Percentiles rank a stretch among this genome's conserved stretches.
Evolutionary conservation across 139 green algal genomes (phyloP).

Genomic region (Coelastrella sp.): DNA sequence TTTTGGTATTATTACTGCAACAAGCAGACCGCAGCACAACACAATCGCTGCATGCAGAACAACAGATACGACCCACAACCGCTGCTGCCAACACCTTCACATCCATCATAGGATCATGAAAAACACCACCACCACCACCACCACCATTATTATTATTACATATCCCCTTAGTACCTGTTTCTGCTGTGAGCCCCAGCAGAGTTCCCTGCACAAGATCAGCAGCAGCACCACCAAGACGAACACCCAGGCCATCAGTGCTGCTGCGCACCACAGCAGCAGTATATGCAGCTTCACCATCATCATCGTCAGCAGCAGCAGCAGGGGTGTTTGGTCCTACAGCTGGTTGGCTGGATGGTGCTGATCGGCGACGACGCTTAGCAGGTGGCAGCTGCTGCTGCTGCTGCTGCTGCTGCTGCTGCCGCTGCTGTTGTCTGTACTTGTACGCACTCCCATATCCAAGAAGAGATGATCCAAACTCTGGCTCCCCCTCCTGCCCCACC

Average conservation of each 20-base stretch:
- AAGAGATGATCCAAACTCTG: conserved; percentile 43
- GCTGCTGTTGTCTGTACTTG: background rate
- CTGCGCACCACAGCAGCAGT: conserved; percentile 17
- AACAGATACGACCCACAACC: too few species aligned
- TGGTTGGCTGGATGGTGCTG: conserved; percentile 7
- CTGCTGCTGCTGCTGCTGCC: background rate
- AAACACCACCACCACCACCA: too few species aligned
- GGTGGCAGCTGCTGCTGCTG: background rate
- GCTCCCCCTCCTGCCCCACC: background rate
- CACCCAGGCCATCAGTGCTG: conserved; percentile 12
- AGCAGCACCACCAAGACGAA: conserved; percentile 16
- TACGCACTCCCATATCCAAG: conserved; percentile 46
- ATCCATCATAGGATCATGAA: too few species aligned
- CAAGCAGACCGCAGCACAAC: too few species aligned
- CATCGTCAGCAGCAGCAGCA: background rate
- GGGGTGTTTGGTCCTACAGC: background rate
- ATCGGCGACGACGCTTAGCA: conserved; percentile 22
- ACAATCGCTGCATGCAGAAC: too few species aligned
- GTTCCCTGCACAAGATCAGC: background rate
- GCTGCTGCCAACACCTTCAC: too few species aligned
- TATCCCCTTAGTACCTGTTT: background rate
- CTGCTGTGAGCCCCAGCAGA: background rate
- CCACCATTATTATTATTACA: too few species aligned
- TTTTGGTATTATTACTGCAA: too few species aligned
- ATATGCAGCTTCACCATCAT: background rate